These are phyloP conservation scores for Paecilomyces dactylethromorphus DNA, from an alignment of 2,329 filamentous ascomycete genomes.

Conservation along the genomic window DNA sequence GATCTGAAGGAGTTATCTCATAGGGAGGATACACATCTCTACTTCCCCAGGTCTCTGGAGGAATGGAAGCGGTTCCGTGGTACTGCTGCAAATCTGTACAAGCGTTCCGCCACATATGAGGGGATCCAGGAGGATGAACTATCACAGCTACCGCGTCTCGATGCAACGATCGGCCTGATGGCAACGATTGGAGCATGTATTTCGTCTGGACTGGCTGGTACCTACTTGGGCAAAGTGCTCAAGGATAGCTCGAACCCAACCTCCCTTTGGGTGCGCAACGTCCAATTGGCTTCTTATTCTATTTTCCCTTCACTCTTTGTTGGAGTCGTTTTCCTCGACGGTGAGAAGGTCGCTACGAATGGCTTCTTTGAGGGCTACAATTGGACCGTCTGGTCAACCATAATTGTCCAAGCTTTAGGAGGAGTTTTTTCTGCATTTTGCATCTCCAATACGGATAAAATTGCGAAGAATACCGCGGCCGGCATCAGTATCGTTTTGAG, in stretches of 20 bases:
- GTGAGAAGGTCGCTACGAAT: slow-evolving; percentile 69
- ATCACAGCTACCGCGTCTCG: slow-evolving; percentile 55
- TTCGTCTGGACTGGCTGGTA: slow-evolving; percentile 77
- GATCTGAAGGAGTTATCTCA: slow-evolving; percentile 47
- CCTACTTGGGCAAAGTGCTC: slow-evolving; percentile 67
- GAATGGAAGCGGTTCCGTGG: slow-evolving; percentile 58
- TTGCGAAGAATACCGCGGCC: slow-evolving; percentile 88
- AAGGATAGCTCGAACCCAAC: slow-evolving; percentile 72
- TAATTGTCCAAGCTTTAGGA: slow-evolving; percentile 73
- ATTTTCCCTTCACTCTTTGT: slow-evolving; percentile 82
- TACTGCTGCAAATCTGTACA: slow-evolving; percentile 45
- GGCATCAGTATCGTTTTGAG: slow-evolving; percentile 87
- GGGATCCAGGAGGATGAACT: slow-evolving; percentile 65
- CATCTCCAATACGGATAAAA: slow-evolving; percentile 79
- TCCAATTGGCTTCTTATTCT: slow-evolving; percentile 91
- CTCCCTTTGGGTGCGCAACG: slow-evolving; percentile 89
- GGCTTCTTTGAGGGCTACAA: slow-evolving; percentile 97
- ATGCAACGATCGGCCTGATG: slow-evolving; percentile 69
- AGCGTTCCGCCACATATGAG: slow-evolving; percentile 81
- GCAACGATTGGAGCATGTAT: slow-evolving; percentile 73
- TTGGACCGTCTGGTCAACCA: slow-evolving; percentile 79
- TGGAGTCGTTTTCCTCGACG: slow-evolving; percentile 82
- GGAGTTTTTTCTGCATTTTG: slow-evolving; percentile 78
- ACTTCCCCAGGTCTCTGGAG: slow-evolving; percentile 73
- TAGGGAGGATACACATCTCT: slow-evolving; percentile 51